Evolutionary conservation across 176 grass and related monocot genomes (phyloP).

Genomic region (Musa acuminata): DNA sequence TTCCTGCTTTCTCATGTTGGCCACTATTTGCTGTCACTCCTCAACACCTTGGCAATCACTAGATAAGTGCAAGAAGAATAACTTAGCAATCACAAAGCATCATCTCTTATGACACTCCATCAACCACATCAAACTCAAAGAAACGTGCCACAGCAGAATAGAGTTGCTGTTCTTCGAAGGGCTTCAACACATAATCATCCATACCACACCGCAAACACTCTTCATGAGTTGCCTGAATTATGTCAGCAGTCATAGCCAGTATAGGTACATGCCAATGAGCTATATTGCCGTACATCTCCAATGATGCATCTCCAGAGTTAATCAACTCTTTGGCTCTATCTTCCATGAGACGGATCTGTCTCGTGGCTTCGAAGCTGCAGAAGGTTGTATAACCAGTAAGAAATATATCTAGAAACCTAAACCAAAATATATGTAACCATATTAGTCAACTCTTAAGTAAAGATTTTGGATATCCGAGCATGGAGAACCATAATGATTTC

Average conservation of each 20-base stretch:
- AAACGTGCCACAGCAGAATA: conserved; percentile 62
- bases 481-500: background rate
- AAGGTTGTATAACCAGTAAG: background rate
- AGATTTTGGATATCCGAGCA: background rate
- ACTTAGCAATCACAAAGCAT: background rate
- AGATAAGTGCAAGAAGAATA: background rate
- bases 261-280: conserved; percentile 56
- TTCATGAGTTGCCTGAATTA: conserved; percentile 74
- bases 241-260: conserved; percentile 76
- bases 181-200: conserved; percentile 73
- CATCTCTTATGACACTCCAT: conserved; percentile 15
- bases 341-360: conserved; percentile 19
- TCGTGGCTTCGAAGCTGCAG: background rate
- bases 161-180: conserved; percentile 70
- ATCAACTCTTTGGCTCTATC: conserved; percentile 39
- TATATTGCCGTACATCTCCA: conserved; percentile 22
- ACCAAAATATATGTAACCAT: background rate
- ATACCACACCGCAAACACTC: conserved; percentile 53
- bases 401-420: background rate
- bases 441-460: background rate
- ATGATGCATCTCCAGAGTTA: conserved; percentile 21
- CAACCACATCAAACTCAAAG: conserved; percentile 29
- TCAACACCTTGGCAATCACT: background rate
- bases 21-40: background rate
- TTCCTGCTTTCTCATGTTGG: background rate